These are phyloP conservation scores for Metarhizium rileyi DNA, from an alignment of 2,329 filamentous ascomycete genomes.

Conservation along the genomic window DNA sequence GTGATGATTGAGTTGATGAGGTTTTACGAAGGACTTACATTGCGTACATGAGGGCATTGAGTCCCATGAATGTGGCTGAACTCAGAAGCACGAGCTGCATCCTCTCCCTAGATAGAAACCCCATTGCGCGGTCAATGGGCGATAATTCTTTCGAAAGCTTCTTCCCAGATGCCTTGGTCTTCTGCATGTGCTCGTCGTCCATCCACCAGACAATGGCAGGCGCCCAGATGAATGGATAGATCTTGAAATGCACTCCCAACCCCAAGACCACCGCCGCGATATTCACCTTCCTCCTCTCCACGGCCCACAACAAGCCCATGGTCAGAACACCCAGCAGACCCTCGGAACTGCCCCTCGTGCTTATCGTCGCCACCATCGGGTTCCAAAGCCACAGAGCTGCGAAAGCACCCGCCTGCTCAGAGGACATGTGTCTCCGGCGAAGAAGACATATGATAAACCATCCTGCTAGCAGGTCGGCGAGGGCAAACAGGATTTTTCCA, in stretches of 20 bases:
- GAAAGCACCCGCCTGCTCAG: constrained; percentile 56
- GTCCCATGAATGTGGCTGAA: constrained; percentile 57
- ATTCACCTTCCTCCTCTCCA: constrained; percentile 48
- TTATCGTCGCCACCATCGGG: constrained; percentile 96
- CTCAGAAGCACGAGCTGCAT: constrained; percentile 53
- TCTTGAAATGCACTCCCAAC: constrained; percentile 90
- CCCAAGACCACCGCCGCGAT: constrained; percentile 71
- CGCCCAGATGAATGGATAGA: constrained; percentile 96
- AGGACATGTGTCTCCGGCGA: constrained; percentile 34
- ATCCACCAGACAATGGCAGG: constrained; percentile 74
- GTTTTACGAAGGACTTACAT: constrained; percentile 46
- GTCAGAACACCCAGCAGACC: constrained; percentile 81
- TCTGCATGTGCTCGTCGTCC: constrained; percentile 42
- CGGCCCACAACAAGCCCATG: constrained; percentile 74
- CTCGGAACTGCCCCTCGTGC: constrained; percentile 88
- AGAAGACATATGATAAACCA: constrained; percentile 52
- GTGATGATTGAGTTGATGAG: too few species aligned
- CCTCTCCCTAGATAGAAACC: constrained; percentile 45
- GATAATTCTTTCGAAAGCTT: constrained; percentile 10
- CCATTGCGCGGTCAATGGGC: constrained; percentile 14
- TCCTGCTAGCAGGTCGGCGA: constrained; percentile 75
- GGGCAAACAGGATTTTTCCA: constrained; percentile 79
- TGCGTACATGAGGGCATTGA: constrained; percentile 73
- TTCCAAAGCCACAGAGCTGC: constrained; percentile 90
- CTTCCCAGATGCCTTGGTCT: constrained; percentile 3